These are phyloP conservation scores for Cutaneotrichosporon curvatum DNA, from an alignment of 1,284 basidiomycete genomes.

Conservation along the genomic window DNA sequence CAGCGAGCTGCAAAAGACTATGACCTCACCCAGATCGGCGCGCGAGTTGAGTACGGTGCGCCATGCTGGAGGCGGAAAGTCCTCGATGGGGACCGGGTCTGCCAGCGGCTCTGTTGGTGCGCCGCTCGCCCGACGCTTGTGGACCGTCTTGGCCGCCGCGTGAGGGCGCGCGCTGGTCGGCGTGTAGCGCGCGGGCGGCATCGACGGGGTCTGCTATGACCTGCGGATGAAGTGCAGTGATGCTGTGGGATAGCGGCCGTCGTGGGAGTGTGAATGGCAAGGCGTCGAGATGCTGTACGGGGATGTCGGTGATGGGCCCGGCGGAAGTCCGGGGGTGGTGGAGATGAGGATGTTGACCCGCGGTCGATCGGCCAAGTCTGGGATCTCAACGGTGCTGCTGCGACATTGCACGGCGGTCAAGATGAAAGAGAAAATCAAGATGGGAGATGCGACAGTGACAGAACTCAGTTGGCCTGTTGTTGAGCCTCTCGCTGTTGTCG, in stretches of 20 bases:
- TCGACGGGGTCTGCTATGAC: background rate
- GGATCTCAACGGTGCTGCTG: too few relatives aligned
- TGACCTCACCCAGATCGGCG: conserved; percentile 36
- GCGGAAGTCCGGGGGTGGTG: too few relatives aligned
- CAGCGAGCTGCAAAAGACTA: background rate
- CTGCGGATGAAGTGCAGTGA: too few relatives aligned
- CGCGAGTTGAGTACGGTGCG: conserved; percentile 36
- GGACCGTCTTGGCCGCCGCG: conserved; percentile 9
- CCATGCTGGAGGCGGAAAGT: conserved; percentile 42
- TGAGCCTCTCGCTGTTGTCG: too few relatives aligned
- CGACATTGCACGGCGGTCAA: too few relatives aligned
- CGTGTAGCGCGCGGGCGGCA: conserved; percentile 6
- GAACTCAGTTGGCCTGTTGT: too few relatives aligned
- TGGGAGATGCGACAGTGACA: too few relatives aligned
- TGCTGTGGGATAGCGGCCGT: too few relatives aligned
- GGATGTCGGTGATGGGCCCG: background rate
- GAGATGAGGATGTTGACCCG: too few relatives aligned
- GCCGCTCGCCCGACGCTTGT: conserved; percentile 10
- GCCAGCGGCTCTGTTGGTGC: conserved; percentile 8
- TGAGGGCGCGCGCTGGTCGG: conserved; percentile 6
- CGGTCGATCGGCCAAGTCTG: too few relatives aligned
- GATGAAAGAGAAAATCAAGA: too few relatives aligned
- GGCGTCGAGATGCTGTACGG: background rate
- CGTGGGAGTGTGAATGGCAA: background rate
- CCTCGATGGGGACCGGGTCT: conserved; percentile 34